Evolutionary conservation across 1,139 yeast genomes (phyloP).

Genomic region (Hemisphaericaspora xylanilytica): DNA sequence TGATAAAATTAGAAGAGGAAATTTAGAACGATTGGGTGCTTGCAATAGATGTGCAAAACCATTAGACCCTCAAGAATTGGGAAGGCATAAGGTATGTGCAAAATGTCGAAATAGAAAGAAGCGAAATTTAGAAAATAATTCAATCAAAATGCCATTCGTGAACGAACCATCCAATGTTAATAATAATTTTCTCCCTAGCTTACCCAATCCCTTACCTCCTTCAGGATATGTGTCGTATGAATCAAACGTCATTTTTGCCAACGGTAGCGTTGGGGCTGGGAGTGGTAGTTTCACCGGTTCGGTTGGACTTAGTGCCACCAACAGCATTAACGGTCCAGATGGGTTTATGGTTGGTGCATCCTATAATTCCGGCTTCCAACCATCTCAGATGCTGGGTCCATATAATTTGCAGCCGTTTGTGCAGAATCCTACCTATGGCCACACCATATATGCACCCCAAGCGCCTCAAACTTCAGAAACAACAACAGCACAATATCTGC

Average conservation of each 20-base stretch:
- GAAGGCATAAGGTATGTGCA: slow-evolving; percentile 55
- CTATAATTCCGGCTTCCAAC: neutral
- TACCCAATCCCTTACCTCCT: neutral
- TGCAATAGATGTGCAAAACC: slow-evolving; percentile 62
- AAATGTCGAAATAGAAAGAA: slow-evolving; percentile 55
- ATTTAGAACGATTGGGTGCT: slow-evolving; percentile 54
- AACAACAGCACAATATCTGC: neutral
- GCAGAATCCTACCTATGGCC: neutral
- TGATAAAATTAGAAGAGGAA: slow-evolving; percentile 55
- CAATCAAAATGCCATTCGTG: neutral
- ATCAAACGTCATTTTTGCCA: neutral
- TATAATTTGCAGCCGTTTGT: neutral
- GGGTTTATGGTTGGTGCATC: neutral
- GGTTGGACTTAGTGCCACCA: neutral
- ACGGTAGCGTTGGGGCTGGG: no score
- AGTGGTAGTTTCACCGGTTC: no score
- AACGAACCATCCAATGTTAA: neutral
- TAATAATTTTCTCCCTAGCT: neutral
- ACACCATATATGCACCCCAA: neutral
- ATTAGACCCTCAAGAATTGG: slow-evolving; percentile 43
- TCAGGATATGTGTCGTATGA: neutral
- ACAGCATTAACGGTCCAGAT: neutral
- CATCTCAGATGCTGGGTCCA: neutral
- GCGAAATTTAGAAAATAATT: slow-evolving; percentile 13
- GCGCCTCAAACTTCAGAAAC: neutral